Base-by-base conservation (phyloP, 2,329 filamentous ascomycete species). In the Claviceps pazoutovae region DNA sequence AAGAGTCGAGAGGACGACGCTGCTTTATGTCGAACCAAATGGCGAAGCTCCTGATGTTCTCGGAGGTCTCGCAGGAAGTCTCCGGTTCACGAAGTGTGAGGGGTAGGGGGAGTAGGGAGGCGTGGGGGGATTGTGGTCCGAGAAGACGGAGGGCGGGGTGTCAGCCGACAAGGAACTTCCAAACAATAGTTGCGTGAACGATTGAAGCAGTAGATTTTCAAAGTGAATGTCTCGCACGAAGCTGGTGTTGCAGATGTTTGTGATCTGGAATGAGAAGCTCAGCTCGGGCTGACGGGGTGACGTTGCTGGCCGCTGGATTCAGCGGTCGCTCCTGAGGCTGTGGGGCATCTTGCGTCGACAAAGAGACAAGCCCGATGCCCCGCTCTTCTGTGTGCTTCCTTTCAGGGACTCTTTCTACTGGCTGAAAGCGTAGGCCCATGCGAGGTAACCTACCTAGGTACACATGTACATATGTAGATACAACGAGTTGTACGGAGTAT, bases 221-320 rank as follows among this genome's bases (percentile, higher is more conserved):
- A 42, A 30, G 37, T 7, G 42, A 44, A 8, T 39, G 42, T 26
- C 34, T 13, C 16, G 21, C 3, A 38, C 34, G 36, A 26, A 50
- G 26, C 17, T 47, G 51, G 43, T 49, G 39, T 26, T 52, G 51
- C 43, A 51, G 49, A 55, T 51, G 51, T 55, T 50, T 51, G 30
- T 48, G 45, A 52, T 34, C 13, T 39, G 42, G 37, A 21, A 49
- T 39, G 42, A 30, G 11, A 49, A 56, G 53, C 55, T 56, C 51
- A 51, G 49, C 51, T 57, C 49, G 48, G 47, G 46, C 26, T 30
- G 26, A 45, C 52, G 53, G 52, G 52, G 50, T 43, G 51, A 56
- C 56, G 53, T 55, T 57, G 58, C 34, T 8, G 19, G 38, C 30
- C 30, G 36, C 34, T 51, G 42, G 46, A 17, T 54, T 19, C 30